Evolutionary conservation across 805 yeast species (phyloP).

Genomic region (Candida taoyuanica): DNA sequence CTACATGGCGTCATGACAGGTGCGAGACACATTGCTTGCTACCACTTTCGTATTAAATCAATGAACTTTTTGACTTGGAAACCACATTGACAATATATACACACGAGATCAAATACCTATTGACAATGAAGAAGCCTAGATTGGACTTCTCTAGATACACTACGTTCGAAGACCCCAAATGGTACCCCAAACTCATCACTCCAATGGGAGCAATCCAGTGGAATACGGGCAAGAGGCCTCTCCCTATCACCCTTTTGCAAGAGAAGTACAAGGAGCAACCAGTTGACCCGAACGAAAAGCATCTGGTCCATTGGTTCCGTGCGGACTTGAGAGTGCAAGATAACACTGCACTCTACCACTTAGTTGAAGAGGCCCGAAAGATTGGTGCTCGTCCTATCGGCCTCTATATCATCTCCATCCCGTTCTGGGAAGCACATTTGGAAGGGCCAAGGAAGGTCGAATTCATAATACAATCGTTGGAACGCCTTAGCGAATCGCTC

Average conservation of each 20-base stretch:
- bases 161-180: constrained; percentile 1
- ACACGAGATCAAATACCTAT: too few relatives aligned
- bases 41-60: too few relatives aligned
- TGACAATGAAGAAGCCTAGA: too few relatives aligned
- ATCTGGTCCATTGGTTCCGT: constrained; percentile 42
- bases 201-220: constrained; percentile 12
- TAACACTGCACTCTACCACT: constrained; percentile 37
- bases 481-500: constrained; percentile 30
- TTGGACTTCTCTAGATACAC: constrained; percentile 18
- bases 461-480: constrained; percentile 34
- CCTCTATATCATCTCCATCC: constrained; percentile 37
- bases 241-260: constrained; percentile 13
- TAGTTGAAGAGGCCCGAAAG: constrained; percentile 31
- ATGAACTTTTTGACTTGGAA: too few relatives aligned
- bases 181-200: constrained; percentile 7
- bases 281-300: constrained; percentile 4
- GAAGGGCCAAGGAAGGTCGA: constrained; percentile 40
- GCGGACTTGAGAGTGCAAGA: constrained; percentile 43
- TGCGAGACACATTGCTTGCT: too few relatives aligned
- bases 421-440: constrained; percentile 38
- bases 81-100: too few relatives aligned
- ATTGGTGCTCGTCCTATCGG: constrained; percentile 34
- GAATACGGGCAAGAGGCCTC: constrained; percentile 6
- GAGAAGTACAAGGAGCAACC: constrained; percentile 1
- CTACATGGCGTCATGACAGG: too few relatives aligned